Evolutionary conservation across 805 yeast species (phyloP).

Genomic region (Komagataella ulmi): DNA sequence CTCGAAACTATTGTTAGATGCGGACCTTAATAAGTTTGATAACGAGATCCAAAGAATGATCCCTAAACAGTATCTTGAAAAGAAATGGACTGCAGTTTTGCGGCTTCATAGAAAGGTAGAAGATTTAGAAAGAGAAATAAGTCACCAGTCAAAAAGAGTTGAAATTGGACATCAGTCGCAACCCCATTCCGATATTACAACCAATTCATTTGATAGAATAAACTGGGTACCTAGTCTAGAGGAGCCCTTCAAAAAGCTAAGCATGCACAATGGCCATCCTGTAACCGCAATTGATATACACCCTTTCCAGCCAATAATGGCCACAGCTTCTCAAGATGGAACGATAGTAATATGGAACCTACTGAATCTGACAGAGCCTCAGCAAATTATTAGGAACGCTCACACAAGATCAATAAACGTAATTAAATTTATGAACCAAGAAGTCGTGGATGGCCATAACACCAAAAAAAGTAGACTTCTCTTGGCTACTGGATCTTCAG

Average conservation of each 20-base stretch:
- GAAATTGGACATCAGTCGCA: conserved; percentile 9
- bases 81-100: conserved; percentile 81
- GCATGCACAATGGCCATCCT: conserved; percentile 45
- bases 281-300: conserved; percentile 59
- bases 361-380: conserved; percentile 45
- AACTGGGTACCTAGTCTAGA: conserved; percentile 51
- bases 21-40: not conserved
- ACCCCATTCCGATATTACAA: conserved; percentile 3
- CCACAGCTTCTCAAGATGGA: conserved; percentile 64
- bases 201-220: conserved; percentile 11
- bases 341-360: conserved; percentile 60
- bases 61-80: conserved; percentile 32
- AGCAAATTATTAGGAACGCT: conserved; percentile 45
- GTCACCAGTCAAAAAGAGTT: conserved; percentile 11
- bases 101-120: conserved; percentile 63
- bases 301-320: conserved; percentile 54
- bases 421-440: conserved; percentile 40
- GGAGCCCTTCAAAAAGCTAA: conserved; percentile 19
- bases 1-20: not conserved
- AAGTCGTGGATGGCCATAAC: conserved; percentile 8
- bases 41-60: conserved; percentile 5
- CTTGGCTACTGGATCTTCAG: conserved; percentile 38
- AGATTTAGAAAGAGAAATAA: conserved; percentile 51
- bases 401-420: conserved; percentile 62
- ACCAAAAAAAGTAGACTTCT: conserved; percentile 13